Evolutionary conservation across 1,139 yeast species (phyloP).

Genomic region (Pichia sp.): DNA sequence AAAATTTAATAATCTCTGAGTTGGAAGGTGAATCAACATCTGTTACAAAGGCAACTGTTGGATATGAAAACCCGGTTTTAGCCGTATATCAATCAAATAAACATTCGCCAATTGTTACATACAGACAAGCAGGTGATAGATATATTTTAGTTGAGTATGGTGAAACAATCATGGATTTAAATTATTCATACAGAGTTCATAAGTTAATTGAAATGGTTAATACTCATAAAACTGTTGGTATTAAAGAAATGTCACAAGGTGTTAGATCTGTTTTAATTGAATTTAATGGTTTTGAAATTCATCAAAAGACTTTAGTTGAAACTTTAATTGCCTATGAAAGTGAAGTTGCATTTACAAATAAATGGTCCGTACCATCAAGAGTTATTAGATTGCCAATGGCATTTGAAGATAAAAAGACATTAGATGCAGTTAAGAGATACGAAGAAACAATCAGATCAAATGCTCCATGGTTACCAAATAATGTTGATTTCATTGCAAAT

Average conservation of each 20-base stretch:
- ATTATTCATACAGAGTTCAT: constrained; percentile 77
- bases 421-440: constrained; percentile 85
- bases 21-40: constrained; percentile 38
- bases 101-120: constrained; percentile 62
- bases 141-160: constrained; percentile 90
- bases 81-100: constrained; percentile 41
- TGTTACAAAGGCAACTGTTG: constrained; percentile 32
- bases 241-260: constrained; percentile 94
- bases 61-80: constrained; percentile 59
- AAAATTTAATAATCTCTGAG: constrained; percentile 43
- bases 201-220: constrained; percentile 69
- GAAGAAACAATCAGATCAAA: constrained; percentile 85
- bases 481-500: constrained; percentile 87
- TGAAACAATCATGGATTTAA: constrained; percentile 77
- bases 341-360: constrained; percentile 62
- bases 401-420: constrained; percentile 82
- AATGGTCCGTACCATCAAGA: constrained; percentile 83
- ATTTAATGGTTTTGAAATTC: constrained; percentile 53
- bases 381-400: constrained; percentile 89
- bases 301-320: constrained; percentile 56
- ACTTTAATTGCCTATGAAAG: constrained; percentile 68
- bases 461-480: constrained; percentile 98
- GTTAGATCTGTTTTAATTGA: constrained; percentile 91
- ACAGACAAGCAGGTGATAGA: constrained; percentile 96
- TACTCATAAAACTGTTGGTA: constrained; percentile 61